Evolutionary conservation across 192 early-diverging fungal genomes (phyloP), one percentile per base, ranked within the genome.

Genomic region (Backusella tuberculispora): DNA sequence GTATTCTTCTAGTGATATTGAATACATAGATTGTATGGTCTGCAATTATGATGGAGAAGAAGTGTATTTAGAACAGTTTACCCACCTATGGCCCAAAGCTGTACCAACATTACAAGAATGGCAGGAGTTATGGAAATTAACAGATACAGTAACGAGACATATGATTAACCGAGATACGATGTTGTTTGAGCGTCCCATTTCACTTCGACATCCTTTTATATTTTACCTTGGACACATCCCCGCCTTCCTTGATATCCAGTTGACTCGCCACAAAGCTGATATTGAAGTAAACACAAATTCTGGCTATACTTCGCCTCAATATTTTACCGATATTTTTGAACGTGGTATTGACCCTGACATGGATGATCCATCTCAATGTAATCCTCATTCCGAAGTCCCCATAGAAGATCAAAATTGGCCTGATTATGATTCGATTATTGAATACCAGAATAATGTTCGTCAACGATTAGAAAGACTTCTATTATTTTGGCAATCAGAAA

Each of bases 311-410:
- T 86, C 89, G 72, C 93, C 94, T 7, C 66, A 64, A 17, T 56
- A 79, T 10, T 97, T 87, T 83, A 84, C 89, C 9, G 80, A 86
- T 37, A 94, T 95, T 78, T 98, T 98, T 90, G 94, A 98, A 85
- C 93, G 96, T 14, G 96, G 96, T 6, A 97, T 98, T 71, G 95
- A 98, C 74, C 95, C 96, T 1, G 92, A 94, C 71, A 83, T 95
- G 69, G 91, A 95, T 15, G 87, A 92, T 70, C 88, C 89, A 3
- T 79, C 87, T 0, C 83, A 86, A 9, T 93, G 92, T 83, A 89
- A 98, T 78, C 78, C 85, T 5, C 96, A 98, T 76, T 96, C 95
- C 0, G 81, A 83, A 26, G 80, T 90, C 0, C 90, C 91, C 0
- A 76, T 74, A 9, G 29, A 81, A 6, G 44, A 75, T 15, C 76